Percentiles rank a stretch among this genome's conserved stretches.
phyloP scores from a whole-genome alignment of 768 basidiomycete genomes.

The Suillus placidus region DNA sequence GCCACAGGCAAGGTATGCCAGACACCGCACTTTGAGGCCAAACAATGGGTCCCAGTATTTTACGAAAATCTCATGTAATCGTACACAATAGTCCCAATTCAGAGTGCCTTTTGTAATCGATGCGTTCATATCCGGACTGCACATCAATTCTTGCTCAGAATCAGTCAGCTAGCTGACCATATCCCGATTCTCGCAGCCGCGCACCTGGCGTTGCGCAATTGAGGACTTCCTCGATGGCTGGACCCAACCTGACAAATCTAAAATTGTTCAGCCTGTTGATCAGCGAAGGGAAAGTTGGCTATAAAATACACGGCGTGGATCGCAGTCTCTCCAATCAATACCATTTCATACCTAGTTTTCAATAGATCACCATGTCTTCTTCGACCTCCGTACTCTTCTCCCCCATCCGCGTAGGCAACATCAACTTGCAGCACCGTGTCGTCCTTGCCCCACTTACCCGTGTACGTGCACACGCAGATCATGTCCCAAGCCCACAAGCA shows the following conservation, averaged over 20 bases:
- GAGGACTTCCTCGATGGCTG: too few species aligned
- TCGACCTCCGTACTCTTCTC: conserved; percentile 41
- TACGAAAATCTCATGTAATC: too few species aligned
- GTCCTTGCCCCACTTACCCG: conserved; percentile 59
- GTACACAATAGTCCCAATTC: too few species aligned
- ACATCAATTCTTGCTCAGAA: too few species aligned
- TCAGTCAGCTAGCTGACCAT: too few species aligned
- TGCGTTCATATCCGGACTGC: too few species aligned
- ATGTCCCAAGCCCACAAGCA: conserved; percentile 41
- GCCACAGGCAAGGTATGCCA: too few species aligned
- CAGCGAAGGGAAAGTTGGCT: background rate
- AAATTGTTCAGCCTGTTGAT: background rate
- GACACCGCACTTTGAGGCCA: too few species aligned
- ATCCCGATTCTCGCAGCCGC: too few species aligned
- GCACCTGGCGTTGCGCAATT: too few species aligned
- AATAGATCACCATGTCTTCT: background rate
- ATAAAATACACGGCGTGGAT: background rate
- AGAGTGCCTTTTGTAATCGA: background rate
- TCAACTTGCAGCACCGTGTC: conserved; percentile 50
- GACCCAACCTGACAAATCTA: background rate
- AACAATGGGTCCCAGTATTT: too few species aligned
- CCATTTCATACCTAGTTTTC: background rate
- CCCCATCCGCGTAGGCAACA: conserved; percentile 46
- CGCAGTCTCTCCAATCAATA: background rate
- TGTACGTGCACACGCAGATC: conserved; percentile 36